A percentile compares a stretch with the other conserved stretches of the same genome.
Evolutionary conservation across 768 basidiomycete species (phyloP).

Genomic region (Lentinula raphanica): DNA sequence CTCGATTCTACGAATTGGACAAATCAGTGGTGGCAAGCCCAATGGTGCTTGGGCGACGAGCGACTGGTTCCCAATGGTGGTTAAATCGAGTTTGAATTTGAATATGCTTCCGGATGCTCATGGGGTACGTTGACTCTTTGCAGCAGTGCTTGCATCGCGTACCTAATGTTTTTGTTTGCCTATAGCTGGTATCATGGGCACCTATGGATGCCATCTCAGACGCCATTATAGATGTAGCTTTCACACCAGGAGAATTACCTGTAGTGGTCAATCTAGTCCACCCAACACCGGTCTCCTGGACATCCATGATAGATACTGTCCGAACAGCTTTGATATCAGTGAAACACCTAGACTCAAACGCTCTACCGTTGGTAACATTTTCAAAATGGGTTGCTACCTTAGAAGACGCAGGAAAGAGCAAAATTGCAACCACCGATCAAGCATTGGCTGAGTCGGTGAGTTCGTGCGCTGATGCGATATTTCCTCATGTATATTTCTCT

Average conservation of each 20-base stretch:
- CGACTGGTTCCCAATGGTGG: slow-evolving; percentile 32
- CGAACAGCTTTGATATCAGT: neutral
- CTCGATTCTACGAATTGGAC: slow-evolving; percentile 24
- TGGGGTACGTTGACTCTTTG: slow-evolving; percentile 17
- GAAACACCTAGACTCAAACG: neutral
- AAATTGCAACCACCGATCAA: neutral
- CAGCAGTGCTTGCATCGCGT: neutral
- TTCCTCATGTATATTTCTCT: neutral
- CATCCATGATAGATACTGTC: neutral
- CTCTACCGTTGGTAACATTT: neutral
- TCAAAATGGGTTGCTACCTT: neutral
- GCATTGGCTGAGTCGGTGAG: neutral
- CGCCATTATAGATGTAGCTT: slow-evolving; percentile 7
- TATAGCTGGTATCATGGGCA: slow-evolving; percentile 22
- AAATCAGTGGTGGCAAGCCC: slow-evolving; percentile 27
- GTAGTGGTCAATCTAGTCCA: slow-evolving; percentile 10
- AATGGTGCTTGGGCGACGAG: slow-evolving; percentile 32
- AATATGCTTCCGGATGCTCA: slow-evolving; percentile 21
- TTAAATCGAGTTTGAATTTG: slow-evolving; percentile 26
- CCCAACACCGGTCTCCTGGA: slow-evolving; percentile 7
- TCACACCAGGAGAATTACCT: neutral
- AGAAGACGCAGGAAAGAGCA: neutral
- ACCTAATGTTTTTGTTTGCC: too few species aligned
- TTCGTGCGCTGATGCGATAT: neutral
- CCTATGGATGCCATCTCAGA: neutral